Evolutionary conservation across 345 rosid genomes (phyloP), one percentile per base, ranked within the genome.

Genomic region (Odontarrhena argentea): DNA sequence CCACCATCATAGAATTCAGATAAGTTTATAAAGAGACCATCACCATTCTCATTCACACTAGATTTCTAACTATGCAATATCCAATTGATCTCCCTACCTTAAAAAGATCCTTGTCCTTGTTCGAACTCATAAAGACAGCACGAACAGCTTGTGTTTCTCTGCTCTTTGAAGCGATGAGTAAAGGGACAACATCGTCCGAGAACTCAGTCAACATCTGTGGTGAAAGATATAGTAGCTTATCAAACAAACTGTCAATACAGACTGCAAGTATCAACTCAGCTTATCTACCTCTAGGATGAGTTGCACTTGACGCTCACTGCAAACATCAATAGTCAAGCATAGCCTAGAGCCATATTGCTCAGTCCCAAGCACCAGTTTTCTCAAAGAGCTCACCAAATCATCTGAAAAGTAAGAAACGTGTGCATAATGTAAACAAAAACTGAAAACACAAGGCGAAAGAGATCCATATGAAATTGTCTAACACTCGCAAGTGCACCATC

Each of bases 221-320:
- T 36, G 9, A 69, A 25, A 69, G 63, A 30, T 8, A 2, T 0
- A 69, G 56, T 37, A 26, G 26, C 63, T 65, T 4, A 54, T n/a
- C 42, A 12, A 55, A 18, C 46, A 15, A 4, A 5, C 30, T 24
- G 35, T 51, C 60, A 53, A 55, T 61, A 43, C 8, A 56, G 18
- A 8, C 47, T 51, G 46, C 8, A 34, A 28, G 42, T 56, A 34
- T 44, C 37, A 42, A 52, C 47, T 14, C 42, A 22, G 56, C n/a
- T 32, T 46, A 58, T 55, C 60, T 75, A 93, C 98, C 96, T 84
- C 84, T 58, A 82, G 37, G 14, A 76, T 80, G 35, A 90, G 92
- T 68, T 85, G 88, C 45, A 77, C 87, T 75, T 90, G 98, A 40
- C 86, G 89, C 68, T 90, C 94, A 67, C 91, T 90, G 59, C 94